Conservation (phyloP, 1,284 basidiomycete species). For the Rhizopogon hawkerae region DNA sequence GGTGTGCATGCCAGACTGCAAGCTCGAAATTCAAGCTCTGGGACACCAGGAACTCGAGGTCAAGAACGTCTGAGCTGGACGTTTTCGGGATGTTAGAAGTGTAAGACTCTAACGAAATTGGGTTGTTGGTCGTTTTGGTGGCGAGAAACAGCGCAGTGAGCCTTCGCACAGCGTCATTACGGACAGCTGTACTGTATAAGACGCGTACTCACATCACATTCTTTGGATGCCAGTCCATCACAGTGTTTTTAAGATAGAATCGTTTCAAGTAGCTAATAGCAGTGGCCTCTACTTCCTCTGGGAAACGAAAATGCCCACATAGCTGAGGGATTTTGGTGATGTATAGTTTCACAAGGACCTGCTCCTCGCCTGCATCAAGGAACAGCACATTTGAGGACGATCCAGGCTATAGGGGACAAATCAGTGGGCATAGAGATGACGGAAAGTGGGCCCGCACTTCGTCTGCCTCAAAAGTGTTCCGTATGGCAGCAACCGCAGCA, state of each 20-base stretch:
- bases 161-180: slow-evolving; percentile 40
- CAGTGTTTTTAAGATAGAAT: slow-evolving; percentile 96
- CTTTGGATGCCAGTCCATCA: slow-evolving; percentile 99
- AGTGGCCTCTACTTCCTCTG: slow-evolving; percentile 89
- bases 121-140: slow-evolving; percentile 93
- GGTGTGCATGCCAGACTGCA: slow-evolving; percentile 83
- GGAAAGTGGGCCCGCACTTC: slow-evolving; percentile 44
- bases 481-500: slow-evolving; percentile 68
- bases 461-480: slow-evolving; percentile 69
- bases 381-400: slow-evolving; percentile 65
- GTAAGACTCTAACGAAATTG: slow-evolving; percentile 81
- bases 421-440: slow-evolving; percentile 8
- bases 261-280: slow-evolving; percentile 89
- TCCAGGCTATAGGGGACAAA: slow-evolving; percentile 42
- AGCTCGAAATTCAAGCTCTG: slow-evolving; percentile 94
- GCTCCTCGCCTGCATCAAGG: slow-evolving; percentile 77
- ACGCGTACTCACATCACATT: slow-evolving; percentile 82
- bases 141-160: slow-evolving; percentile 92
- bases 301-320: slow-evolving; percentile 79
- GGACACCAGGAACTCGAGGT: slow-evolving; percentile 91
- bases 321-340: slow-evolving; percentile 79
- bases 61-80: slow-evolving; percentile 73
- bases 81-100: slow-evolving; percentile 76
- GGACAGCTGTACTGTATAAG: background rate
- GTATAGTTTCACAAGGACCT: slow-evolving; percentile 84